Conservation (phyloP, 2,329 filamentous ascomycete genomes). For the Lachnellula cervina region DNA sequence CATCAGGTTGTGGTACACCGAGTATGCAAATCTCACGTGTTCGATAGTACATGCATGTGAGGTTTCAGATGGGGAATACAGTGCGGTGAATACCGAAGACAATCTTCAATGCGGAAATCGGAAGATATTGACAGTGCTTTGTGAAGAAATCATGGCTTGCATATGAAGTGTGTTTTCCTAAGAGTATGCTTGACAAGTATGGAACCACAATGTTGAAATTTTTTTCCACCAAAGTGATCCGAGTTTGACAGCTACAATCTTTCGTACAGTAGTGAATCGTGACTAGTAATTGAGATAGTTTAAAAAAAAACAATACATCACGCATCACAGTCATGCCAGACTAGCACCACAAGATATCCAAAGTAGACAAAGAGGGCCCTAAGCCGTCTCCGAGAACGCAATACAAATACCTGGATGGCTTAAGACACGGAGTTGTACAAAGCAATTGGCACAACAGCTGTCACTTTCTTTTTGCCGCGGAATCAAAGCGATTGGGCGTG, state of each 20-base stretch:
- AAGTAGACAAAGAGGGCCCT: not conserved
- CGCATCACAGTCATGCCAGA: not conserved
- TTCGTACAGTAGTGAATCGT: too few species aligned
- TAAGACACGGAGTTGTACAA: not conserved
- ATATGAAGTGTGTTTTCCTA: too few species aligned
- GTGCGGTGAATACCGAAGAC: not conserved
- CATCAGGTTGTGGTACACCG: not conserved
- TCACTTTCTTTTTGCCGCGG: not conserved
- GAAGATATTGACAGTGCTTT: not conserved
- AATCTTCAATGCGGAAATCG: not conserved
- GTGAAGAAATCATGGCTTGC: too few species aligned
- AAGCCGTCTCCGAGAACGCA: not conserved
- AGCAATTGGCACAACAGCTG: constrained; percentile 1
- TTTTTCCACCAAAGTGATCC: too few species aligned
- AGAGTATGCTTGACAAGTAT: not conserved
- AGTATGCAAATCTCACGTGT: not conserved
- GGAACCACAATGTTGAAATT: not conserved
- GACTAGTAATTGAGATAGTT: not conserved
- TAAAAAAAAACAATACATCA: not conserved
- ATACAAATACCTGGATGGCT: not conserved
- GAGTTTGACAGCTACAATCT: too few species aligned
- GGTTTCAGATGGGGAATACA: not conserved
- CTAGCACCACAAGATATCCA: not conserved
- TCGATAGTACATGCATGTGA: not conserved
- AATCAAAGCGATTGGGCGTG: not conserved